These are phyloP conservation scores for Tuber indicum DNA, from an alignment of 495 filamentous ascomycete species.

Conservation along the genomic window DNA sequence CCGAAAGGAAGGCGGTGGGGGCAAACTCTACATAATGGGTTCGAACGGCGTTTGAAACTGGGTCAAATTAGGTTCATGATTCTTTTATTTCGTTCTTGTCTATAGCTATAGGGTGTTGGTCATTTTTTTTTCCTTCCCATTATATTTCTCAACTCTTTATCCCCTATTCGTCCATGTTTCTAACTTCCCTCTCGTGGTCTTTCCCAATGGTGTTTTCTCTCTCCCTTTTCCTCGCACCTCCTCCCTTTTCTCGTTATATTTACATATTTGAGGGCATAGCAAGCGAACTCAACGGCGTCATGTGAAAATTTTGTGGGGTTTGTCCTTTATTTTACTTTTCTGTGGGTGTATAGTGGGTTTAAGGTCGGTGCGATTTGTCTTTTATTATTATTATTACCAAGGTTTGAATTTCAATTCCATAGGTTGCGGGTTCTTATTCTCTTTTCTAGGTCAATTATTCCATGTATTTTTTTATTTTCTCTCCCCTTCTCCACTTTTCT, in stretches of 20 bases:
- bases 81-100: conserved; percentile 20
- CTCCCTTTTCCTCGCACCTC: neutral
- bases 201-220: neutral
- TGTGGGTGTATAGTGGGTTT: conserved; percentile 38
- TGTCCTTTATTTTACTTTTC: conserved; percentile 32
- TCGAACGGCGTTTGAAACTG: neutral
- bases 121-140: conserved; percentile 13
- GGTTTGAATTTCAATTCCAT: neutral
- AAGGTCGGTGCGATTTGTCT: conserved; percentile 28
- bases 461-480: conserved; percentile 6
- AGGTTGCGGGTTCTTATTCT: conserved; percentile 22
- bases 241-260: neutral
- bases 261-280: conserved; percentile 6
- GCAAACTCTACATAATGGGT: conserved; percentile 20
- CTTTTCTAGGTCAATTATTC: conserved; percentile 14
- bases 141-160: conserved; percentile 16
- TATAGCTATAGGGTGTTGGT: conserved; percentile 21
- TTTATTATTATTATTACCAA: conserved; percentile 18
- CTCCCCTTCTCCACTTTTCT: conserved; percentile 7
- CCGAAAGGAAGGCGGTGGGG: conserved; percentile 9
- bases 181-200: neutral
- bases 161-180: neutral
- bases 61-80: conserved; percentile 1
- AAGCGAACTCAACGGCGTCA: conserved; percentile 36
- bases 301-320: conserved; percentile 37